These are phyloP conservation scores for Hypoxylon sp. DNA, from an alignment of 2,329 filamentous ascomycete species.

Conservation along the genomic window DNA sequence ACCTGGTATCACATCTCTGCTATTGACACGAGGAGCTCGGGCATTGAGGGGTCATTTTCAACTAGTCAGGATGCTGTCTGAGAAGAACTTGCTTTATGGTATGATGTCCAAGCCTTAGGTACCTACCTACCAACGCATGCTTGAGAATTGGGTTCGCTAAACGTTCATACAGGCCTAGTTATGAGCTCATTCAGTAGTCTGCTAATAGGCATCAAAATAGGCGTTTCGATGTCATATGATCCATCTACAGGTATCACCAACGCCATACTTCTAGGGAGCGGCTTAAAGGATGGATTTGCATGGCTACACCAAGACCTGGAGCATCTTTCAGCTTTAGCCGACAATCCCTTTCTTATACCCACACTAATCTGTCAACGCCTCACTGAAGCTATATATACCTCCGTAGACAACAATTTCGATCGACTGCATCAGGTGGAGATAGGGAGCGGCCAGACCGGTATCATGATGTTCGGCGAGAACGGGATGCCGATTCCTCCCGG, in stretches of 20 bases:
- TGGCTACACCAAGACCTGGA: slow-evolving; percentile 29
- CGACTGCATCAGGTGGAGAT: slow-evolving; percentile 24
- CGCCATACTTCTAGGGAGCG: slow-evolving; percentile 17
- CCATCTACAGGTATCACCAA: slow-evolving; percentile 22
- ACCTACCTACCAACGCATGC: no score
- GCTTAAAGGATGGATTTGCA: slow-evolving; percentile 13
- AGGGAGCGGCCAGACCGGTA: slow-evolving; percentile 28
- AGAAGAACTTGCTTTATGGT: slow-evolving; percentile 11
- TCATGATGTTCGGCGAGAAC: slow-evolving; percentile 26
- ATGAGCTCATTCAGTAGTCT: slow-evolving; percentile 29
- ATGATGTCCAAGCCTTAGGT: background rate
- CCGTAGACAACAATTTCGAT: slow-evolving; percentile 19
- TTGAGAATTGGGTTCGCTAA: no score
- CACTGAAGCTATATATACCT: slow-evolving; percentile 17
- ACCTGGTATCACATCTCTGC: slow-evolving; percentile 14
- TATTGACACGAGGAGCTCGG: slow-evolving; percentile 3
- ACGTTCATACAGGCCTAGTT: slow-evolving; percentile 12
- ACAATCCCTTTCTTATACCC: slow-evolving; percentile 24
- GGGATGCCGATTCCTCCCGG: slow-evolving; percentile 26
- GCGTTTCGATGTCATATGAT: slow-evolving; percentile 23
- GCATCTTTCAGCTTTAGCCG: slow-evolving; percentile 13
- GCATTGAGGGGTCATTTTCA: slow-evolving; percentile 24
- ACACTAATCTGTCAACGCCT: slow-evolving; percentile 29
- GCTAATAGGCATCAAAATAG: slow-evolving; percentile 19
- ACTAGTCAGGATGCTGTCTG: background rate